A percentile compares a stretch with the other conserved stretches of the same genome.
Evolutionary conservation across 768 basidiomycete species (phyloP).

Genomic region (Jaapia argillacea): DNA sequence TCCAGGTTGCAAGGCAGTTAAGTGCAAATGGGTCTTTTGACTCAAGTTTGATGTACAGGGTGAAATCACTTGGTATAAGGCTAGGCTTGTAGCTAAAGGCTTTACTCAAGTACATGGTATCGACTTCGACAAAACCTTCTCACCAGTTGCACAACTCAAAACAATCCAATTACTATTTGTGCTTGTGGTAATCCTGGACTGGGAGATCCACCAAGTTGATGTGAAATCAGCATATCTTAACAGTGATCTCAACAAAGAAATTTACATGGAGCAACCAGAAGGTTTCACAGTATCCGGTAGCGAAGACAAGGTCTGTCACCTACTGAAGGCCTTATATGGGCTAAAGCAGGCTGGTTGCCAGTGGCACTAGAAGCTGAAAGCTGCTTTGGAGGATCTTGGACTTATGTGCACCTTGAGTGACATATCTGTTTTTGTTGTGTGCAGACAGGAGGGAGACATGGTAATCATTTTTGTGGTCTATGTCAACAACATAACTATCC

Average conservation of each 20-base stretch:
- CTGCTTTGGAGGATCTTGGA: no score
- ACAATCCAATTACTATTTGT: constrained; percentile 15
- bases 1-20: constrained; percentile 13
- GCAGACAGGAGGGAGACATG: no score
- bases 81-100: constrained; percentile 24
- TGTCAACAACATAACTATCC: no score
- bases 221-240: constrained; percentile 18
- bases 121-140: constrained; percentile 20
- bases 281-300: constrained; percentile 5
- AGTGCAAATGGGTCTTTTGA: constrained; percentile 21
- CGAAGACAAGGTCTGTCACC: not conserved
- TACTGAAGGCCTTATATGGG: not conserved
- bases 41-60: constrained; percentile 18
- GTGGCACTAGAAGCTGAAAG: no score
- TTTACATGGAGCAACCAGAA: constrained; percentile 16
- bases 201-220: constrained; percentile 17
- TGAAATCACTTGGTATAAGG: constrained; percentile 18
- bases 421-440: no score
- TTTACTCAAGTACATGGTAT: constrained; percentile 21
- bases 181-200: constrained; percentile 13
- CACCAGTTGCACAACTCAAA: constrained; percentile 12
- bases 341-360: constrained; percentile 6
- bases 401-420: no score
- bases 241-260: constrained; percentile 14
- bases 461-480: no score